A percentile compares a stretch with the other conserved stretches of the same genome.
These are phyloP conservation scores for Aspergillus kassunensis DNA, from an alignment of 495 filamentous ascomycete species.

Conservation along the genomic window DNA sequence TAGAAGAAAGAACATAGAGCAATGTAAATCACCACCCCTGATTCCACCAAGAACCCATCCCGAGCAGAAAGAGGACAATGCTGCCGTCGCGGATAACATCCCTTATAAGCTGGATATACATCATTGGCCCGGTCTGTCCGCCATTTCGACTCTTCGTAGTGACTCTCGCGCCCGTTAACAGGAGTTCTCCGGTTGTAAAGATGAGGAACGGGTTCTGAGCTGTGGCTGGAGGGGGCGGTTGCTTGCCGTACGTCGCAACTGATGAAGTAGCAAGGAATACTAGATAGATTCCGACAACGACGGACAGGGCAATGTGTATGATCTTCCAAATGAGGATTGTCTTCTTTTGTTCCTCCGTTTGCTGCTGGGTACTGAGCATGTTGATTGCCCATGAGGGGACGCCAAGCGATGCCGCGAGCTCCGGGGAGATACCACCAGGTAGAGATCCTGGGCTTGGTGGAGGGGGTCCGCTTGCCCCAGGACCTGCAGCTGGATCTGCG, in stretches of 20 bases:
- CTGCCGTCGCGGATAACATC: conserved; percentile 64
- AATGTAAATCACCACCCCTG: conserved; percentile 34
- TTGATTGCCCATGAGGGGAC: conserved; percentile 45
- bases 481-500: conserved; percentile 17
- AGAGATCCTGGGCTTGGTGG: not conserved
- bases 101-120: conserved; percentile 56
- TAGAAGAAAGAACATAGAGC: not conserved
- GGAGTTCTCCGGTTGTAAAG: conserved; percentile 76
- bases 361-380: conserved; percentile 30
- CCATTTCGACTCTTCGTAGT: conserved; percentile 50
- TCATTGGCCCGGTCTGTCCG: conserved; percentile 37
- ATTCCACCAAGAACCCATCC: conserved; percentile 63
- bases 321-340: conserved; percentile 64
- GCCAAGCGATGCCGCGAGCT: conserved; percentile 31
- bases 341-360: conserved; percentile 42
- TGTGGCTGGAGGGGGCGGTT: conserved; percentile 59
- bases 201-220: conserved; percentile 66
- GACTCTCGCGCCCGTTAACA: conserved; percentile 64
- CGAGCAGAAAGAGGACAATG: conserved; percentile 76
- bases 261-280: conserved; percentile 35
- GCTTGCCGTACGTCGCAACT: conserved; percentile 40
- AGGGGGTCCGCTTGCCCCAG: no score
- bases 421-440: conserved; percentile 30
- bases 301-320: conserved; percentile 68
- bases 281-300: conserved; percentile 69